A percentile compares a stretch with the other conserved stretches of the same genome.
These are phyloP conservation scores for Jimgerdemannia lactiflua DNA, from an alignment of 192 early-diverging fungal species.

Conservation along the genomic window DNA sequence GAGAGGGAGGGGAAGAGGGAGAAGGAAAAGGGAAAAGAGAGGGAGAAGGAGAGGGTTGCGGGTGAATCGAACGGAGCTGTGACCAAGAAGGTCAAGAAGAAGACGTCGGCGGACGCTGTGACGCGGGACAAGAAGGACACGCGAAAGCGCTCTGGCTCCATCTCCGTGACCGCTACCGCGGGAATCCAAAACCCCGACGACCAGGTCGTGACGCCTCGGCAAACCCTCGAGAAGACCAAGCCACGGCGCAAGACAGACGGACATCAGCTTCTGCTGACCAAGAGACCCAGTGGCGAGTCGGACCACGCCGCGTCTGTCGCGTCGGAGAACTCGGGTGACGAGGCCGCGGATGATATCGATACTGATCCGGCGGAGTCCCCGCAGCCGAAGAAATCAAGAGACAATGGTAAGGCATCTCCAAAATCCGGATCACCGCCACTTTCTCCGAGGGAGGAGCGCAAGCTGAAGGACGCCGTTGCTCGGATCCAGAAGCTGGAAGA, in stretches of 20 bases:
- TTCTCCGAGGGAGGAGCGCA: neutral
- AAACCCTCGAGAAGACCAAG: neutral
- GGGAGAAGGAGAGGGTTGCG: neutral
- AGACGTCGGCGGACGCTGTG: neutral
- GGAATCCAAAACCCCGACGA: neutral
- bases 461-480: neutral
- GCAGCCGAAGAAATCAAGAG: neutral
- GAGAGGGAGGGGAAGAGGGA: neutral
- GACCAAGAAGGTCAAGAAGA: neutral
- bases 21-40: neutral
- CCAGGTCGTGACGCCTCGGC: neutral
- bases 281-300: neutral
- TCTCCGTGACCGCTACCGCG: neutral
- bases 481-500: neutral
- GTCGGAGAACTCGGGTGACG: neutral
- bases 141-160: neutral
- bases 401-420: neutral
- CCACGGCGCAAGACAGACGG: neutral
- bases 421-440: neutral
- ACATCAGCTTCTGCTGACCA: neutral
- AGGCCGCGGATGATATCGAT: neutral
- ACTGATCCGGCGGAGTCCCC: neutral
- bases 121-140: neutral
- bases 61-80: neutral
- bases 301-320: neutral